Evolutionary conservation across 768 basidiomycete genomes (phyloP).

Genomic region (Galerina sulciceps): DNA sequence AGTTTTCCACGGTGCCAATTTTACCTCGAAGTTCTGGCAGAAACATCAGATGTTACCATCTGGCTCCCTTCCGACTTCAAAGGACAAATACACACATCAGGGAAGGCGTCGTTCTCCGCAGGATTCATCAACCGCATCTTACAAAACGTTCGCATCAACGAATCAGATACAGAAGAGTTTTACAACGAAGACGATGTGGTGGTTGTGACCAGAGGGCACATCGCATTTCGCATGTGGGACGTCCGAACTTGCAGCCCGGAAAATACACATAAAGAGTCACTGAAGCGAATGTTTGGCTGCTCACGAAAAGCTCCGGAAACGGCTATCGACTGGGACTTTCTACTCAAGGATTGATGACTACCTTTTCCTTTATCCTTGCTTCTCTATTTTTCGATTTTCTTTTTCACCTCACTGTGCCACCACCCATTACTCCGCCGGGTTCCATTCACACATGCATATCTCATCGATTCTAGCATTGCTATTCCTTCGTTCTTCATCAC

Average conservation of each 20-base stretch:
- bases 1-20: constrained; percentile 56
- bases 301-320: constrained; percentile 58
- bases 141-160: constrained; percentile 54
- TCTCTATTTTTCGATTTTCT: constrained; percentile 10
- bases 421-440: constrained; percentile 15
- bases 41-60: constrained; percentile 71
- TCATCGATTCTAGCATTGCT: constrained; percentile 11
- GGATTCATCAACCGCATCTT: constrained; percentile 76
- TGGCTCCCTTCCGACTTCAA: constrained; percentile 83
- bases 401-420: constrained; percentile 12
- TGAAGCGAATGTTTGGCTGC: constrained; percentile 68
- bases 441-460: constrained; percentile 8
- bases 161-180: constrained; percentile 32
- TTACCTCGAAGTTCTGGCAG: constrained; percentile 66
- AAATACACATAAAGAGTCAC: constrained; percentile 59
- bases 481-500: constrained; percentile 10
- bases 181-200: constrained; percentile 64
- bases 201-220: constrained; percentile 60
- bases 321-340: constrained; percentile 77
- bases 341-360: constrained; percentile 72
- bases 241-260: constrained; percentile 68
- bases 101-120: constrained; percentile 62
- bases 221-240: constrained; percentile 84
- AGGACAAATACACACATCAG: constrained; percentile 63
- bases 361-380: constrained; percentile 15